Evolutionary conservation across 768 basidiomycete species (phyloP).

Genomic region (Pleurotus salmoneostramineus): DNA sequence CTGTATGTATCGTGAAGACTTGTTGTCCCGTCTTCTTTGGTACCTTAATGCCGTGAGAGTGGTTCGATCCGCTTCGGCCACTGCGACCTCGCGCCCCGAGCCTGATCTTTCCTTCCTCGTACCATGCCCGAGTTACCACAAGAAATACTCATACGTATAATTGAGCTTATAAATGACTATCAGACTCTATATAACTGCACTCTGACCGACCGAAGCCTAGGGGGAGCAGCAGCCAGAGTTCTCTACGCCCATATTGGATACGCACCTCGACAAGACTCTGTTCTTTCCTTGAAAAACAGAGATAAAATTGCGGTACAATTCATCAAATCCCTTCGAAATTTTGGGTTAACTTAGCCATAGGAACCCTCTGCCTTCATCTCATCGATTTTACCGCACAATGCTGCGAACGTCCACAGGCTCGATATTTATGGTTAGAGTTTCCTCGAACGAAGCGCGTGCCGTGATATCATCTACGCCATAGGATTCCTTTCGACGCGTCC

Average conservation of each 20-base stretch:
- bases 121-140: conserved; percentile 7
- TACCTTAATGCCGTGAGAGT: too few species aligned
- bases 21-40: too few species aligned
- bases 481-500: conserved; percentile 17
- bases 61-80: too few species aligned
- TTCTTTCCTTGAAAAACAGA: conserved; percentile 26
- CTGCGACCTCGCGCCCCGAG: too few species aligned
- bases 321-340: not conserved
- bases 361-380: conserved; percentile 32
- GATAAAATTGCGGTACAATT: conserved; percentile 12
- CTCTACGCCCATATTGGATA: conserved; percentile 44
- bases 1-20: too few species aligned
- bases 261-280: conserved; percentile 28
- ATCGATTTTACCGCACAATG: conserved; percentile 35
- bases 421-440: conserved; percentile 39
- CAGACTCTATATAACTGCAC: conserved; percentile 33
- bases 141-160: conserved; percentile 30
- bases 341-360: conserved; percentile 14
- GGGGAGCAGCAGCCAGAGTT: conserved; percentile 35
- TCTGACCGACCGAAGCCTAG: conserved; percentile 43
- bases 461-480: conserved; percentile 4
- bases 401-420: conserved; percentile 34
- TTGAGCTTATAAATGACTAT: conserved; percentile 32
- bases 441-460: not conserved
- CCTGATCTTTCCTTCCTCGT: too few species aligned